These are phyloP conservation scores for Lentinula sp. DNA, from an alignment of 768 basidiomycete genomes.

Conservation along the genomic window DNA sequence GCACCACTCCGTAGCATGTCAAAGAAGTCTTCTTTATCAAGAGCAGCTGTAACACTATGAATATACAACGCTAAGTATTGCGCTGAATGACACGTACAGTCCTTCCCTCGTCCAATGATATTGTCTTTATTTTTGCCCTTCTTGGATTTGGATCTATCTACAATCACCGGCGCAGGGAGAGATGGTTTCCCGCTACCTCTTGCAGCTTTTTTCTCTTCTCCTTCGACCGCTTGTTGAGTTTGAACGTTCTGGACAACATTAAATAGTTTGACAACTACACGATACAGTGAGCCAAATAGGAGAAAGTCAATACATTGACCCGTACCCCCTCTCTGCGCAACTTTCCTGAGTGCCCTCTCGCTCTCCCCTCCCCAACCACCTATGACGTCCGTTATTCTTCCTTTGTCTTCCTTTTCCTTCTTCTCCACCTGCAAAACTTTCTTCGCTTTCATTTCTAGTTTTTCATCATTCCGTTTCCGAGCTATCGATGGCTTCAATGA, in stretches of 20 bases:
- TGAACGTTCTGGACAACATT: constrained; percentile 85
- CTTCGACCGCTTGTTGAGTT: constrained; percentile 40
- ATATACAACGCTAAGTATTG: constrained; percentile 6
- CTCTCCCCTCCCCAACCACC: constrained; percentile 87
- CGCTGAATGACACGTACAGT: constrained; percentile 36
- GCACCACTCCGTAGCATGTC: constrained; percentile 80
- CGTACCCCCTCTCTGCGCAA: constrained; percentile 79
- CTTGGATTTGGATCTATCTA: constrained; percentile 37
- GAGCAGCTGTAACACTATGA: constrained; percentile 31
- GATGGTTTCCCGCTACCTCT: constrained; percentile 73
- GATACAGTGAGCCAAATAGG: background rate
- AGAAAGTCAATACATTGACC: background rate
- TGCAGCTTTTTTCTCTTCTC: constrained; percentile 51
- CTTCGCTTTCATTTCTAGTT: constrained; percentile 64
- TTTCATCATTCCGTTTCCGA: constrained; percentile 67
- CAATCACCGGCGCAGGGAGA: constrained; percentile 56
- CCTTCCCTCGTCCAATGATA: constrained; percentile 47
- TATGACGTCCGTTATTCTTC: constrained; percentile 62
- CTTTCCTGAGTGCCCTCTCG: constrained; percentile 73
- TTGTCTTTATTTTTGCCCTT: constrained; percentile 53
- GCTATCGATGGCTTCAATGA: constrained; percentile 74
- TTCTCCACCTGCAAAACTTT: constrained; percentile 65
- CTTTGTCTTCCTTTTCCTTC: constrained; percentile 69
- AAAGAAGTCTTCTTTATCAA: constrained; percentile 73
- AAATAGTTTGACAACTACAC: constrained; percentile 74